These are phyloP conservation scores for Sordariomycetes sp. DNA, from an alignment of 2,329 filamentous ascomycete species.

Conservation along the genomic window DNA sequence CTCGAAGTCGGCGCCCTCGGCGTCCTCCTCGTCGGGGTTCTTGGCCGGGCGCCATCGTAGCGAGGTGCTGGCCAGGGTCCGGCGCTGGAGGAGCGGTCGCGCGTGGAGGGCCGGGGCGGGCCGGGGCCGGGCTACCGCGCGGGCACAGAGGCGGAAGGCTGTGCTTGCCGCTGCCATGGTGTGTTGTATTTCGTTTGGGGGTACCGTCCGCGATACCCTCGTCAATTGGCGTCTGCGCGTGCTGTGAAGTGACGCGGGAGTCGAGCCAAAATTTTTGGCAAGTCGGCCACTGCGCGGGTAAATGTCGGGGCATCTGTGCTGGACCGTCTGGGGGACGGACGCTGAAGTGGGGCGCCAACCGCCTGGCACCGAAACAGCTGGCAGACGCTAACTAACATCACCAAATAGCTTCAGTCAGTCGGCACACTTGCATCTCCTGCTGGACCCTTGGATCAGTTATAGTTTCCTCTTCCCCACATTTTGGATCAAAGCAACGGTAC, in stretches of 20 bases:
- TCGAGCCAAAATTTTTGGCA: constrained; percentile 2
- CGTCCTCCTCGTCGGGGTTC: constrained; percentile 10
- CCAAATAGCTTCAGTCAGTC: background rate
- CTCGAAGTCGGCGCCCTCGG: constrained; percentile 4
- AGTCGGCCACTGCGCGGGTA: background rate
- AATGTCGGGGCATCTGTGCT: background rate
- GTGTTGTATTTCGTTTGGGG: constrained; percentile 1
- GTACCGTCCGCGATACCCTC: constrained; percentile 1
- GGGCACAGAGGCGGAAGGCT: constrained; percentile 23
- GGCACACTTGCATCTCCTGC: background rate
- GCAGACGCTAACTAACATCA: background rate
- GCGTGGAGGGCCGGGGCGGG: constrained; percentile 2
- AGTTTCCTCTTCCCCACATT: background rate
- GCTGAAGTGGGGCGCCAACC: background rate
- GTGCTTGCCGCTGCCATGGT: constrained; percentile 26
- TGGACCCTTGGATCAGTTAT: background rate
- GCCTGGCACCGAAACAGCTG: background rate
- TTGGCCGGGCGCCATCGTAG: constrained; percentile 11
- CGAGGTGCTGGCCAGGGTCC: constrained; percentile 4
- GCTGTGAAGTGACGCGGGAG: background rate
- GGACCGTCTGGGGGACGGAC: background rate
- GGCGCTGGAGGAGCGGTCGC: constrained; percentile 4
- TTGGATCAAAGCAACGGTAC: too few relatives aligned
- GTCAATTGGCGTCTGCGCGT: constrained; percentile 1
- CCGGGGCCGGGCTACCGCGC: constrained; percentile 9